Evolutionary conservation across 2,329 filamentous ascomycete genomes (phyloP), one percentile per base, ranked within the genome.

Genomic region (Penicillium sp.): DNA sequence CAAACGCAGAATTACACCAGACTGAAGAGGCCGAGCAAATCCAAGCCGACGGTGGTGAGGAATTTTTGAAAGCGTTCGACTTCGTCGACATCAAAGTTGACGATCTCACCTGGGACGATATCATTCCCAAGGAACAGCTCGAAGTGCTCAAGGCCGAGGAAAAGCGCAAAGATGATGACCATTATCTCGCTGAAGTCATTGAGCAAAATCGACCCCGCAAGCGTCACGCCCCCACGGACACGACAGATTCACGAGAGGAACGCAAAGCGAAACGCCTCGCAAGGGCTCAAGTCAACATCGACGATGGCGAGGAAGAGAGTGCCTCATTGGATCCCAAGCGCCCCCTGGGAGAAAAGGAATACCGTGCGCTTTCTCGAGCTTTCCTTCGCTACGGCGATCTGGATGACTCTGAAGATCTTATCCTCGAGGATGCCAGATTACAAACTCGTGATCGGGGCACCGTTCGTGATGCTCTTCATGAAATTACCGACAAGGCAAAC

Each of bases 81-180:
- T 96, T 96, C 70, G 97, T 94, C 1, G 94, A 99, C 74, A 93
- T 97, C 75, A 97, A 97, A 77, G 90, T 97, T 25, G 90, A 81
- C 59, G 84, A 97, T 63, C 86, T 97, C 27, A 92, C 95, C 66
- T 99, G 94, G 94, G 94, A 99, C 69, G 90, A 97, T 65, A 99
- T 99, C 68, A 97, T 99, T 66, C 95, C 94, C 0, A 92, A 93
- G 59, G 92, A 96, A 8, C 88, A 96, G 69, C 84, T 99, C 19
- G 93, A 93, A 17, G 88, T 87, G 59, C 89, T 97, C 76, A 96
- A 95, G 73, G 88, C 87, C 0, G 91, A 96, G 50, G 93, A 97
- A 69, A 90, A 95, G 65, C 87, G 89, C 73, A 89, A 89, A 69
- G 86, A 90, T 56, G 86, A 96, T 56, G 91, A 93, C 15, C 86